Base-by-base conservation (phyloP, 805 yeast species). In the Cephaloascus fragrans region DNA sequence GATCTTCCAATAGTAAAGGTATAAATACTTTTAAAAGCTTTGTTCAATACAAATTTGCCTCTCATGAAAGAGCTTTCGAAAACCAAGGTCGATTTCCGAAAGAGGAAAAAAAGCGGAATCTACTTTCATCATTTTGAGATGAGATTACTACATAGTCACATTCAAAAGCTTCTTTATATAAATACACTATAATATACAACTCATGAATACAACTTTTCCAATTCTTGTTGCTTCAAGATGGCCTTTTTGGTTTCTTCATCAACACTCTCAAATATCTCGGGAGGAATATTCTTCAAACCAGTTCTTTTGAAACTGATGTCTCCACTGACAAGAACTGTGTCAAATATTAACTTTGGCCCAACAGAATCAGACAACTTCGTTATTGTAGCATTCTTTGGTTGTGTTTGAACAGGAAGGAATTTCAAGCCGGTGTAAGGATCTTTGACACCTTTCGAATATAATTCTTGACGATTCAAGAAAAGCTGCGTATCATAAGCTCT, bases 341-440 rank as follows among this genome's bases (percentile, higher is more conserved):
- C 78, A 46, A 69, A 67, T 29, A 60, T 50, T 4, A 80, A 51
- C 35, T 64, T 57, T 19, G 58, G 52, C 19, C 53, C 59, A 4
- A 47, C 45, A 10, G 54, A 40, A 5, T 47, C 53, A 1, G 52
- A 55, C 2, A 59, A 40, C 37, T 59, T 64, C 20, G 40, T 45
- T 5, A 61, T 35, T 23, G 52, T 47, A 4, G 67, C 61, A 35
- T 51, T 50, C 4, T 73, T 64, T 1, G 97, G 86, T 60, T 93
- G 98, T 5, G 95, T 81, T 3, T 67, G 63, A 17, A 50, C 54
- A 3, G 97, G 96, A 26, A 75, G 76, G 55, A 87, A 86, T 29
- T 71, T 66, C 26, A 83, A 68, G n/a, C 94, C 94, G 0, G 96
- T 83, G 56, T 88, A 90, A 1, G 83, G 75, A 54, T 90, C 97